Evolutionary conservation across 257 asterid species (phyloP).

Genomic region (Petrea volubilis): DNA sequence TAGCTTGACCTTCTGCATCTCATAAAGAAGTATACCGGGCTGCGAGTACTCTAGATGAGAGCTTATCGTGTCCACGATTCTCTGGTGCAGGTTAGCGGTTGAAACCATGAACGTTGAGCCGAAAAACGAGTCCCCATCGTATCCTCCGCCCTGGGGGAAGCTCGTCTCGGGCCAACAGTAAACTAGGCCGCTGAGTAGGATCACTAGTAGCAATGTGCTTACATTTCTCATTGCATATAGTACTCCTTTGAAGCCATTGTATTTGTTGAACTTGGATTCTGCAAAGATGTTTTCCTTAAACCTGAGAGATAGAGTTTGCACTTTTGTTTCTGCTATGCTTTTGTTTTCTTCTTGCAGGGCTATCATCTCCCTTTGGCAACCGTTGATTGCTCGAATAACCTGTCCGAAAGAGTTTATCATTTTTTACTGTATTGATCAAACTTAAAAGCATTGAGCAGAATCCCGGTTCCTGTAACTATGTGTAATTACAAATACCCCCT

Average conservation of each 20-base stretch:
- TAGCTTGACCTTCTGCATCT: slow-evolving; percentile 45
- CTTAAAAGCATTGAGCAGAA: not conserved
- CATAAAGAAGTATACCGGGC: slow-evolving; percentile 60
- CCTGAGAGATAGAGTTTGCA: slow-evolving; percentile 44
- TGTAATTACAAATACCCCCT: too few relatives aligned
- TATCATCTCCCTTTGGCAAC: slow-evolving; percentile 60
- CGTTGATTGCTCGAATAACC: slow-evolving; percentile 62
- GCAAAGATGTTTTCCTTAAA: slow-evolving; percentile 43
- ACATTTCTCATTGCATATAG: slow-evolving; percentile 70
- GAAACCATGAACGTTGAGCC: slow-evolving; percentile 46
- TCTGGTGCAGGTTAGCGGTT: slow-evolving; percentile 57
- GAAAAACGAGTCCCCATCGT: slow-evolving; percentile 37
- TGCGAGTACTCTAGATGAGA: slow-evolving; percentile 28
- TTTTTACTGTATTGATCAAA: not conserved
- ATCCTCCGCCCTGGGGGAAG: slow-evolving; percentile 36
- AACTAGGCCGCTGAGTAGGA: slow-evolving; percentile 65
- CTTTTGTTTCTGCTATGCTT: slow-evolving; percentile 55
- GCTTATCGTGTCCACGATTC: slow-evolving; percentile 43
- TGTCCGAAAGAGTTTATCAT: slow-evolving; percentile 19
- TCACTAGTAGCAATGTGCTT: slow-evolving; percentile 58
- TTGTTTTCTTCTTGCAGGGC: slow-evolving; percentile 66
- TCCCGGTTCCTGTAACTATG: not conserved
- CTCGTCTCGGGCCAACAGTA: slow-evolving; percentile 67
- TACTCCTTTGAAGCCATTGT: slow-evolving; percentile 76
- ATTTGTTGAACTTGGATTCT: slow-evolving; percentile 63